A percentile compares a stretch with the other conserved stretches of the same genome.
These are phyloP conservation scores for Elsinoe ampelina DNA, from an alignment of 2,329 filamentous ascomycete species.

Conservation along the genomic window DNA sequence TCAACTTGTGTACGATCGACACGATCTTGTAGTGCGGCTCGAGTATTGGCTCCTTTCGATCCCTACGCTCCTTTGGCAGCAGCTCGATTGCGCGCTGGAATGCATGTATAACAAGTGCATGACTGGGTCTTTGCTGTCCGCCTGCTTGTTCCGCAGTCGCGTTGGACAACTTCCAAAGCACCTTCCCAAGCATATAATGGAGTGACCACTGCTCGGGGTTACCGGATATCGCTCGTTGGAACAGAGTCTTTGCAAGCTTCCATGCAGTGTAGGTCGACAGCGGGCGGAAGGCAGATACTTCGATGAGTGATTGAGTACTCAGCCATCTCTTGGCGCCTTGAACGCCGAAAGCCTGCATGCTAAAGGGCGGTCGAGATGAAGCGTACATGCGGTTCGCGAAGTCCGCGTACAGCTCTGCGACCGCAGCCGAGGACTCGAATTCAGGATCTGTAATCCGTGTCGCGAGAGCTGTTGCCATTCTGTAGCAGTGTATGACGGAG, in stretches of 20 bases:
- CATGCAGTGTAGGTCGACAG: conserved; percentile 53
- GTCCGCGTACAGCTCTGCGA: conserved; percentile 58
- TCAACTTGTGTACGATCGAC: conserved; percentile 72
- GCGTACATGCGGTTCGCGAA: conserved; percentile 61
- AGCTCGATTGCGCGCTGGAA: conserved; percentile 45
- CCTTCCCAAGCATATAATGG: conserved; percentile 62
- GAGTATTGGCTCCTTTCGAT: conserved; percentile 64
- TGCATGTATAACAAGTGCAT: conserved; percentile 12
- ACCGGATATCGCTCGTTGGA: conserved; percentile 49
- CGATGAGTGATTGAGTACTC: conserved; percentile 50
- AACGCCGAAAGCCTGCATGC: conserved; percentile 56
- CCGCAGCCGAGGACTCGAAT: conserved; percentile 44
- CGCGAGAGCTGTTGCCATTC: conserved; percentile 57
- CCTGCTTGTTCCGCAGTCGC: conserved; percentile 25
- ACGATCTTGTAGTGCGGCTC: conserved; percentile 92
- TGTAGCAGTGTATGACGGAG: conserved; percentile 69
- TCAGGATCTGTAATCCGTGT: conserved; percentile 47
- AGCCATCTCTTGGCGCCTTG: conserved; percentile 54
- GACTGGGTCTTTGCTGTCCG: background rate
- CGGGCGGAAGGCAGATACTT: conserved; percentile 47
- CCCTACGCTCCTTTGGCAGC: conserved; percentile 46
- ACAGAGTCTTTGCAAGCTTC: conserved; percentile 55
- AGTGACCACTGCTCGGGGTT: conserved; percentile 56
- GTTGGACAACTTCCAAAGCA: conserved; percentile 60
- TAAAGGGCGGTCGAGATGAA: conserved; percentile 58